phyloP scores from a whole-genome alignment of 495 filamentous ascomycete genomes.

The Neurospora sp. region DNA sequence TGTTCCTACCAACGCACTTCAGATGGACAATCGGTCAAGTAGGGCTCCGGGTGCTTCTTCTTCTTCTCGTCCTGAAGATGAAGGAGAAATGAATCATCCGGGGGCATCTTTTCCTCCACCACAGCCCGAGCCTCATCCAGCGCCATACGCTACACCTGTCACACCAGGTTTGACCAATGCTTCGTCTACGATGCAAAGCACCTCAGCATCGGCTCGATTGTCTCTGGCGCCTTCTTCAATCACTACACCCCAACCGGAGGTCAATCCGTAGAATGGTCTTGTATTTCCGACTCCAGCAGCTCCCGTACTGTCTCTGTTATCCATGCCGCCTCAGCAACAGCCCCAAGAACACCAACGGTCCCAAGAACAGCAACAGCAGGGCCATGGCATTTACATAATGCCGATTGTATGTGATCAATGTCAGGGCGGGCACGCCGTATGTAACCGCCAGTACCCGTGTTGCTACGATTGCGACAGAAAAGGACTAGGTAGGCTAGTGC shows the following conservation, averaged over 20 bases:
- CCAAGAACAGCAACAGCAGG: neutral
- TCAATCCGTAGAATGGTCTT: neutral
- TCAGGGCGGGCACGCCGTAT: neutral
- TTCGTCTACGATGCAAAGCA: too few species aligned
- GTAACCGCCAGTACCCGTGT: neutral
- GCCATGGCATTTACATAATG: neutral
- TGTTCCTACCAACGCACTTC: slow-evolving; percentile 25
- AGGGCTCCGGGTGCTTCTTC: neutral
- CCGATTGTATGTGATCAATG: neutral
- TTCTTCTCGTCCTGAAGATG: neutral
- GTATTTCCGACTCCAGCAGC: neutral
- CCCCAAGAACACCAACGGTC: neutral
- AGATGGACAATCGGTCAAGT: neutral
- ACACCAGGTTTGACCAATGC: neutral
- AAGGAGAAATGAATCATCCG: neutral
- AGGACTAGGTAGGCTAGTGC: neutral
- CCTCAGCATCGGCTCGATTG: neutral
- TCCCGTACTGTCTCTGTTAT: neutral
- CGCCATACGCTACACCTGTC: neutral
- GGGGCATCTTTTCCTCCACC: neutral
- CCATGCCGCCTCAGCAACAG: neutral
- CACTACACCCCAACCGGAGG: neutral
- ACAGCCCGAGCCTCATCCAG: neutral
- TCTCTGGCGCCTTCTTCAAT: neutral
- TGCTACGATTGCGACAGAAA: neutral